These are phyloP conservation scores for Auricularia sp. DNA, from an alignment of 768 basidiomycete genomes.

Conservation along the genomic window DNA sequence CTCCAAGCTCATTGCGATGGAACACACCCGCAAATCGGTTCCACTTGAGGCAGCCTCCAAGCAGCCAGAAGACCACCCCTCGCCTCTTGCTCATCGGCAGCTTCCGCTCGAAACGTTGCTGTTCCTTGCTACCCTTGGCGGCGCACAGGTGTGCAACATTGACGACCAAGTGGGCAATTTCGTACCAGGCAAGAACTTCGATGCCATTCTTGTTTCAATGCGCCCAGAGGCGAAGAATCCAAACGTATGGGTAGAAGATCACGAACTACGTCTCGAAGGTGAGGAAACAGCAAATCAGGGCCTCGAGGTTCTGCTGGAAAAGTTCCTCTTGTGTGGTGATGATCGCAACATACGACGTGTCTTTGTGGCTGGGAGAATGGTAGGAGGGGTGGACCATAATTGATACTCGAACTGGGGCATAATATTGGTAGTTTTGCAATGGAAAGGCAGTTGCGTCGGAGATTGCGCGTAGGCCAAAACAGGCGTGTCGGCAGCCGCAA, in stretches of 20 bases:
- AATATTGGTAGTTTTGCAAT: no score
- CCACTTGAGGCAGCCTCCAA: background rate
- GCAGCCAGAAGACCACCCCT: background rate
- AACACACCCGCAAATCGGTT: constrained; percentile 13
- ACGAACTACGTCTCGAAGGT: constrained; percentile 7
- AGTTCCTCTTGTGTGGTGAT: constrained; percentile 81
- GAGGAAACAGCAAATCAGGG: constrained; percentile 15
- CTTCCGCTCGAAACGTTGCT: constrained; percentile 67
- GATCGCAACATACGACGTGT: constrained; percentile 74
- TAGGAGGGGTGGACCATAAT: constrained; percentile 46
- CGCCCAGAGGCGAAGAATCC: constrained; percentile 43
- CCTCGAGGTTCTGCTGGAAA: constrained; percentile 58
- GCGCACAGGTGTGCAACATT: constrained; percentile 72
- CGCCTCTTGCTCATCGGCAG: constrained; percentile 43
- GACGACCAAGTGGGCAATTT: constrained; percentile 66
- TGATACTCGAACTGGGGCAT: no score
- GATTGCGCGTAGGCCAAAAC: no score
- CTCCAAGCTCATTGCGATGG: constrained; percentile 63
- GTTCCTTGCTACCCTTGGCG: constrained; percentile 86
- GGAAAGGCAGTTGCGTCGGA: no score
- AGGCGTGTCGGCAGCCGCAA: no score
- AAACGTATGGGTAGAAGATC: constrained; percentile 41
- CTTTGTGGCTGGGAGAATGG: constrained; percentile 68
- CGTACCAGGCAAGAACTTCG: constrained; percentile 73
- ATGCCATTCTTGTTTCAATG: constrained; percentile 69